Evolutionary conservation across 345 rosid genomes (phyloP).

Genomic region (Atalantia buxifolia): DNA sequence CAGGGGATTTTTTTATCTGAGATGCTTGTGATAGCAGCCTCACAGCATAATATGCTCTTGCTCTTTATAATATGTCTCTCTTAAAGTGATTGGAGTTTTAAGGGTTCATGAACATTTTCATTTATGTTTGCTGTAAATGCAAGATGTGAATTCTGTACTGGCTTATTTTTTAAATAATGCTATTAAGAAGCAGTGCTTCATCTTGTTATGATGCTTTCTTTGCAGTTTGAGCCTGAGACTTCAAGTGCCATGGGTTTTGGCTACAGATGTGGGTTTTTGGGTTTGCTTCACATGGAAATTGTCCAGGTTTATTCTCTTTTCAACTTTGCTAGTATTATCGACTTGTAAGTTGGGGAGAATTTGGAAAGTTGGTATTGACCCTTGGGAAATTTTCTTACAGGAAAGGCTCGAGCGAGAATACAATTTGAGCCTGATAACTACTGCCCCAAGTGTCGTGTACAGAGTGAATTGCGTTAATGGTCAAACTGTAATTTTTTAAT

Average conservation of each 20-base stretch:
- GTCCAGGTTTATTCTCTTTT: slow-evolving; percentile 68
- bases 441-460: slow-evolving; percentile 99
- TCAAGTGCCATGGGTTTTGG: slow-evolving; percentile 99
- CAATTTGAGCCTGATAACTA: slow-evolving; percentile 90
- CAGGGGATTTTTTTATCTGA: background rate
- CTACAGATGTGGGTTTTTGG: slow-evolving; percentile 96
- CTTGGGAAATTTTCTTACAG: slow-evolving; percentile 39
- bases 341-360: slow-evolving; percentile 5
- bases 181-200: slow-evolving; percentile 2
- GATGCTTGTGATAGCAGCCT: background rate
- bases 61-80: background rate
- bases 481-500: slow-evolving; percentile 69
- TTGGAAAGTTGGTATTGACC: background rate
- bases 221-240: slow-evolving; percentile 96
- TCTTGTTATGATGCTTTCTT: slow-evolving; percentile 18
- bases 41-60: too few relatives aligned
- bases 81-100: background rate
- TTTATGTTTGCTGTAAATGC: background rate
- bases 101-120: background rate
- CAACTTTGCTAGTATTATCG: background rate
- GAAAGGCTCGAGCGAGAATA: slow-evolving; percentile 99
- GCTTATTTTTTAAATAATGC: slow-evolving; percentile 4
- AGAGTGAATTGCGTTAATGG: slow-evolving; percentile 71
- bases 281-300: slow-evolving; percentile 99
- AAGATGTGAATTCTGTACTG: background rate